phyloP scores from a whole-genome alignment of 1,284 basidiomycete species.

The Microbotryomycetes sp. region DNA sequence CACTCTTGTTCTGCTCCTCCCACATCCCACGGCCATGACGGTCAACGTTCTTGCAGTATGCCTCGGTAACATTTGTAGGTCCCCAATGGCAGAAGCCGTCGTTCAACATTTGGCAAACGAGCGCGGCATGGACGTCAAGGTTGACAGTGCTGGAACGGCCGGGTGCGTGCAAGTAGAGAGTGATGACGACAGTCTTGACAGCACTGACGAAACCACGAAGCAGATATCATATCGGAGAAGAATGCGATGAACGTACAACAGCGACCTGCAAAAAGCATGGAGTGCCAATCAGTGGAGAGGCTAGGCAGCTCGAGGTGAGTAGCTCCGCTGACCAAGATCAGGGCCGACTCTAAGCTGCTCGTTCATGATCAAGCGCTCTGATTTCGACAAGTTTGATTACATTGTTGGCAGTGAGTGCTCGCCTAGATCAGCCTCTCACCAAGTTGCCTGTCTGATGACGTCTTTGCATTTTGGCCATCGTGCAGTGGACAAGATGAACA shows the following conservation, averaged over 20 bases:
- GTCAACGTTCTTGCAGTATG: background rate
- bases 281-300: slow-evolving; percentile 30
- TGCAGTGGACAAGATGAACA: slow-evolving; percentile 24
- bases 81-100: slow-evolving; percentile 35
- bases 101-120: slow-evolving; percentile 30
- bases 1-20: background rate
- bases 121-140: slow-evolving; percentile 18
- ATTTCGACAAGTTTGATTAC: slow-evolving; percentile 34
- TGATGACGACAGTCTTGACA: background rate
- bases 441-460: background rate
- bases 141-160: slow-evolving; percentile 33
- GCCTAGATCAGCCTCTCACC: too few species aligned
- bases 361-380: slow-evolving; percentile 4
- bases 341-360: background rate
- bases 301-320: slow-evolving; percentile 25
- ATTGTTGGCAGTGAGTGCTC: slow-evolving; percentile 32
- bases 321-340: background rate
- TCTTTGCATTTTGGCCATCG: background rate
- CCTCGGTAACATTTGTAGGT: slow-evolving; percentile 22
- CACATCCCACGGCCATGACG: background rate
- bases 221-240: slow-evolving; percentile 33
- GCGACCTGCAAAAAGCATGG: slow-evolving; percentile 28
- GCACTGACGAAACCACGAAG: background rate
- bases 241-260: slow-evolving; percentile 29
- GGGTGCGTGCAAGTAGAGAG: slow-evolving; percentile 15